A percentile compares a stretch with the other conserved stretches of the same genome.
Conservation (phyloP, 2,329 filamentous ascomycete species). For the Plectosphaerella plurivora region DNA sequence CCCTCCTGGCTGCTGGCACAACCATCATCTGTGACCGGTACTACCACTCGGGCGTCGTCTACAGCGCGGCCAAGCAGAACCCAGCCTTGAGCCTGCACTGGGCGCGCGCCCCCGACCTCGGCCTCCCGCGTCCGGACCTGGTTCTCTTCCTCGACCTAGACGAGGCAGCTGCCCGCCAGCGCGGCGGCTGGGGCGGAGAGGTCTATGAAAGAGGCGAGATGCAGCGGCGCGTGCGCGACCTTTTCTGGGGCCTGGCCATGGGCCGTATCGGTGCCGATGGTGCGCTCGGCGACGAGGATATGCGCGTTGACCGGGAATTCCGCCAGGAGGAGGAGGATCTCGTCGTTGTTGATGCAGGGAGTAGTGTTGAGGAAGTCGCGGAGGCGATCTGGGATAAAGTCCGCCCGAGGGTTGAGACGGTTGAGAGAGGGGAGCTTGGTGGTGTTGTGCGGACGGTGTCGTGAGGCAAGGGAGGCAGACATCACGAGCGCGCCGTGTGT, state of each 20-base stretch:
- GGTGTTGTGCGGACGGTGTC: constrained; percentile 37
- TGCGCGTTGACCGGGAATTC: constrained; percentile 25
- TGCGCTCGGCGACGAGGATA: constrained; percentile 15
- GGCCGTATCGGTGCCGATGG: constrained; percentile 33
- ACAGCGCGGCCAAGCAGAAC: constrained; percentile 82
- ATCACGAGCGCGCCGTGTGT: too few relatives aligned
- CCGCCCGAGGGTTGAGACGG: constrained; percentile 37
- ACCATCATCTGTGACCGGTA: constrained; percentile 88
- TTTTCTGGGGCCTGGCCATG: constrained; percentile 61
- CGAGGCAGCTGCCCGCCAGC: constrained; percentile 63
- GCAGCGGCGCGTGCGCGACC: constrained; percentile 71
- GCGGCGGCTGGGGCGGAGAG: constrained; percentile 87
- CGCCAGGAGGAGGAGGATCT: constrained; percentile 49
- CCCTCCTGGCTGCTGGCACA: constrained; percentile 57
- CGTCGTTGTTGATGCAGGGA: constrained; percentile 49
- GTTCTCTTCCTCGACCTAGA: constrained; percentile 84
- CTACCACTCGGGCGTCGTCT: constrained; percentile 91
- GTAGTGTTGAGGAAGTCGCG: constrained; percentile 51
- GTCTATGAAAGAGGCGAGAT: constrained; percentile 82
- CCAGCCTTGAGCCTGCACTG: constrained; percentile 66
- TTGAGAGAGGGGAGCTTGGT: constrained; percentile 46
- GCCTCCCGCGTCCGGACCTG: constrained; percentile 80
- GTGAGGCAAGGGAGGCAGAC: background rate
- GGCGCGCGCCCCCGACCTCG: constrained; percentile 80
- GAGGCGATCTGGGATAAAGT: constrained; percentile 52